A percentile compares a stretch with the other conserved stretches of the same genome.
Conservation (phyloP, 23 red algal genomes). For the Cyanidioschyzon merolae region DNA sequence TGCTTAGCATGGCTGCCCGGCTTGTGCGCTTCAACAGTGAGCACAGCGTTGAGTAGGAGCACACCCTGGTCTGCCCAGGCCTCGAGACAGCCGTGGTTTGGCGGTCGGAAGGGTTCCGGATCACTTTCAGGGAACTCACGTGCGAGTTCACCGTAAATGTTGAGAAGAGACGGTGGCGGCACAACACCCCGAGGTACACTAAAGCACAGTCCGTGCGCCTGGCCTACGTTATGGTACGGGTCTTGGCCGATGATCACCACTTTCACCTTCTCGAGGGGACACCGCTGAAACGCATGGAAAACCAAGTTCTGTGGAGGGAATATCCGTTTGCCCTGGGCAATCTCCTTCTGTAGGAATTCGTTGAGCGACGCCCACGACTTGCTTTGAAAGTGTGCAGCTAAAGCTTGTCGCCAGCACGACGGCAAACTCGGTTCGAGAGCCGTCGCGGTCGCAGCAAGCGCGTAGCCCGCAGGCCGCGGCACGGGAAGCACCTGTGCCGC, state of each 20-base stretch:
- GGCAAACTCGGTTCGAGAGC: not conserved
- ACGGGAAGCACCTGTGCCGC: not conserved
- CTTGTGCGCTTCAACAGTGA: constrained; percentile 69
- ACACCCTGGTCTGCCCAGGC: constrained; percentile 94
- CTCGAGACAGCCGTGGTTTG: constrained; percentile 53
- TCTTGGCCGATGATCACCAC: constrained; percentile 99
- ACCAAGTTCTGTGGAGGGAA: constrained; percentile 43
- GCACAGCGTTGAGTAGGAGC: constrained; percentile 82
- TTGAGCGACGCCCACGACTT: not conserved
- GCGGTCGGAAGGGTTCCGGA: constrained; percentile 29
- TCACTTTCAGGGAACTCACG: constrained; percentile 32
- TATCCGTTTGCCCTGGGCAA: not conserved
- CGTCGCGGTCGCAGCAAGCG: not conserved
- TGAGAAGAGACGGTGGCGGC: constrained; percentile 61
- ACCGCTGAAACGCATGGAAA: constrained; percentile 76
- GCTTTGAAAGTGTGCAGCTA: not conserved
- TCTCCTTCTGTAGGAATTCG: not conserved
- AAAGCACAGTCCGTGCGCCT: constrained; percentile 94
- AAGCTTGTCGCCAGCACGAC: not conserved
- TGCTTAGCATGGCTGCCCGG: constrained; percentile 47
- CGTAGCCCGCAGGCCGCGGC: not conserved
- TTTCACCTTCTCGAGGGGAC: constrained; percentile 36
- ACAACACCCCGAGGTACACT: constrained; percentile 58
- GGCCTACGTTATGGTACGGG: constrained; percentile 76
- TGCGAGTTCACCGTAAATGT: constrained; percentile 81